Conservation (phyloP, 208 protist species). For the Acanthamoeba lenticulata region DNA sequence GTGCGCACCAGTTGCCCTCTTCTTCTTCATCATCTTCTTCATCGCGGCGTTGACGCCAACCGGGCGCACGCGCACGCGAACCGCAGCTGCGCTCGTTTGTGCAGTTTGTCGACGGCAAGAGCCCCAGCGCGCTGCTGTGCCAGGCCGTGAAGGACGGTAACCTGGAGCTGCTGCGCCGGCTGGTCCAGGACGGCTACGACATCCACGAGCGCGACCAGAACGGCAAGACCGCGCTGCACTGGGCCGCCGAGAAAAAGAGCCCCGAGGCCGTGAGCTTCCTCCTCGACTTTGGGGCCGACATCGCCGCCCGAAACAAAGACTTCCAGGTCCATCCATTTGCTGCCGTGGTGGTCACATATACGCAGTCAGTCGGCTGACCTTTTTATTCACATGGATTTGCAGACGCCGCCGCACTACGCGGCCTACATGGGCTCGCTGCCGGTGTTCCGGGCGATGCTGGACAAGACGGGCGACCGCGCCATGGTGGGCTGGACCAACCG, state of each 20-base stretch:
- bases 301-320: not conserved
- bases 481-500: not conserved
- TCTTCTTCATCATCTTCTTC: not conserved
- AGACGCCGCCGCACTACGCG: constrained; percentile 21
- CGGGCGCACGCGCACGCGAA: not conserved
- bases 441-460: not conserved
- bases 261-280: not conserved
- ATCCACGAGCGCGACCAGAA: not conserved
- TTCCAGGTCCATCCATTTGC: not conserved
- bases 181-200: constrained; percentile 11
- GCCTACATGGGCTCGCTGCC: not conserved
- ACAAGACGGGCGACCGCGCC: not conserved
- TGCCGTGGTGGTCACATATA: not conserved
- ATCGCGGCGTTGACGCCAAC: not conserved
- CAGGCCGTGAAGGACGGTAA: constrained; percentile 12
- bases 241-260: not conserved
- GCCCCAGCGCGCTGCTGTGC: not conserved
- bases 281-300: not conserved
- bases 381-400: not conserved
- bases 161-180: not conserved
- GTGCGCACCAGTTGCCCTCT: not conserved
- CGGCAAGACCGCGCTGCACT: not conserved
- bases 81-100: not conserved
- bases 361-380: not conserved
- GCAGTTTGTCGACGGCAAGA: not conserved